Evolutionary conservation across 208 protist species (phyloP).

Genomic region (Phytomonas francai): DNA sequence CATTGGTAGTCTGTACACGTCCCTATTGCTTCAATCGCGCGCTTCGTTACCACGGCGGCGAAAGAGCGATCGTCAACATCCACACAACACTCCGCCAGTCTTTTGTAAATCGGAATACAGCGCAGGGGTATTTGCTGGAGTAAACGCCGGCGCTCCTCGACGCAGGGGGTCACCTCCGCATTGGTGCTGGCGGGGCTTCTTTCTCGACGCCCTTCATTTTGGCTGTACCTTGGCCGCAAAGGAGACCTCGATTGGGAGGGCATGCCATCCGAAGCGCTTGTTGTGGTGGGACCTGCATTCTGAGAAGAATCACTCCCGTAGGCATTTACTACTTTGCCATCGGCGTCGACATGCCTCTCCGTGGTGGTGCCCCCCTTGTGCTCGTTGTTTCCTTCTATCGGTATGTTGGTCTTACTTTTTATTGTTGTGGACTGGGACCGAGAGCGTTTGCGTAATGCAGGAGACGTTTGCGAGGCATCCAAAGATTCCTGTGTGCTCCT

Average conservation of each 20-base stretch:
- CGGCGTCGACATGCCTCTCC: background rate
- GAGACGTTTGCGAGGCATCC: background rate
- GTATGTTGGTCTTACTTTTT: background rate
- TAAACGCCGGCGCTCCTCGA: background rate
- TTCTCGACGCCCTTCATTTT: background rate
- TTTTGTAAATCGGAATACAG: slow-evolving; percentile 22
- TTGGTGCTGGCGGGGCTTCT: background rate
- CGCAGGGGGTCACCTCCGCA: background rate
- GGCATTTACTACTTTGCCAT: background rate
- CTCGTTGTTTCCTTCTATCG: background rate
- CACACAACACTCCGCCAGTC: slow-evolving; percentile 29
- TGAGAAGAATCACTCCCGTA: background rate
- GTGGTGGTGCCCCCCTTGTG: background rate
- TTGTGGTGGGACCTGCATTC: too few species aligned
- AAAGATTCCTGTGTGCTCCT: background rate
- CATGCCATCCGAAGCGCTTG: background rate
- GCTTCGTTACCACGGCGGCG: slow-evolving; percentile 20
- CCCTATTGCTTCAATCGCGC: background rate
- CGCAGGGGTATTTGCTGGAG: background rate
- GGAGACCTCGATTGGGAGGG: background rate
- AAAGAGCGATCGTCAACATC: slow-evolving; percentile 24
- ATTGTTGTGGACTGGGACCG: background rate
- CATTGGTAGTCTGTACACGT: background rate
- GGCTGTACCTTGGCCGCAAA: background rate
- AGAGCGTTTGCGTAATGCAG: background rate